A percentile compares a stretch with the other conserved stretches of the same genome.
Conservation (phyloP, 2,329 filamentous ascomycete genomes). For the Tolypocladium guangdongense region DNA sequence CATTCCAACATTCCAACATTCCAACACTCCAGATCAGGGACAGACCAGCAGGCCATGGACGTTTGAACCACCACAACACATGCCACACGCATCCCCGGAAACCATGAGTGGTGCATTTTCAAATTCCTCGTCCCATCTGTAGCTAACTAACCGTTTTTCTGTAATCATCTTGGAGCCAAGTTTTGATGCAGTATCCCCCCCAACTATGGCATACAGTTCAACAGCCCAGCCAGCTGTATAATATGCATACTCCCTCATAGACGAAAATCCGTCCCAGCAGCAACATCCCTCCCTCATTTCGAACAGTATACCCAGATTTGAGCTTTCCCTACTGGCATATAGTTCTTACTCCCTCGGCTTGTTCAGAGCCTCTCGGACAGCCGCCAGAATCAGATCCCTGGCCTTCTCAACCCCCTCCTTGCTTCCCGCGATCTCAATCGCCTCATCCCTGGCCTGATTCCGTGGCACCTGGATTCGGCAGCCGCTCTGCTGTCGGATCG, state of each 20-base stretch:
- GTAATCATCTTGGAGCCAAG: not conserved
- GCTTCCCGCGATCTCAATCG: conserved; percentile 79
- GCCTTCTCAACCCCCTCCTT: conserved; percentile 76
- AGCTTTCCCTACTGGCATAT: not conserved
- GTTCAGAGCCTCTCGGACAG: conserved; percentile 53
- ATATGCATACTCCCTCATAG: not conserved
- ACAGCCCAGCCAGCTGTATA: not conserved
- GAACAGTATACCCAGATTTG: not conserved
- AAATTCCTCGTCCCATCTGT: not conserved
- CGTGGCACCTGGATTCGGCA: conserved; percentile 91
- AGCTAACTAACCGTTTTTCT: not conserved
- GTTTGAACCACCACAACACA: not conserved
- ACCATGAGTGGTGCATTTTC: not conserved
- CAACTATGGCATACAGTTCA: not conserved
- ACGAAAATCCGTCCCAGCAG: not conserved
- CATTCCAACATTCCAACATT: too few species aligned
- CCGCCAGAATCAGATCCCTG: conserved; percentile 77
- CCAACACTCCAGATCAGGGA: too few species aligned
- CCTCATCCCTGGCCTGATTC: conserved; percentile 62
- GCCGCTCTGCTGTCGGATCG: conserved; percentile 81
- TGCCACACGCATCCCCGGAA: not conserved
- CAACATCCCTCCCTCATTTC: not conserved
- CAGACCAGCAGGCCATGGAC: not conserved
- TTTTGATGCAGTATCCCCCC: not conserved
- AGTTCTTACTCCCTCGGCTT: conserved; percentile 18